These are phyloP conservation scores for Sistotremastrum niveocremeum DNA, from an alignment of 768 basidiomycete species.

Conservation along the genomic window DNA sequence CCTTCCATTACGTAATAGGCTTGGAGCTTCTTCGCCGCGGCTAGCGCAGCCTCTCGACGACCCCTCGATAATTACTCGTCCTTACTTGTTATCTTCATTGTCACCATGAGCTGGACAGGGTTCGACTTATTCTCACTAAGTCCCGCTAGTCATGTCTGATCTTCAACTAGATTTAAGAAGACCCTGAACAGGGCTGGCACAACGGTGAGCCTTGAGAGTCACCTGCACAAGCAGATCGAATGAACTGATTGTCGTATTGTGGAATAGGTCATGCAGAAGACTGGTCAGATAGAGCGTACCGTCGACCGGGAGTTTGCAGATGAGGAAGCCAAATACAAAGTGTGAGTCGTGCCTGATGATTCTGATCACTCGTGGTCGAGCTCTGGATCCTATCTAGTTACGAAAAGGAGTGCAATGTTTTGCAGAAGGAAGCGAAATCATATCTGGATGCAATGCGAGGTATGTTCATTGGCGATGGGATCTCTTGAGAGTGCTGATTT, in stretches of 20 bases:
- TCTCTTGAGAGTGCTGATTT: neutral
- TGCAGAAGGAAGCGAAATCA: conserved; percentile 92
- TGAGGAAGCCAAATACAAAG: conserved; percentile 82
- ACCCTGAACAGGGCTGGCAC: conserved; percentile 85
- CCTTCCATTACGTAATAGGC: too few relatives aligned
- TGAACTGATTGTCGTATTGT: conserved; percentile 4
- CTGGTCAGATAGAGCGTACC: conserved; percentile 93
- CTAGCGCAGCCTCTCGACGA: too few relatives aligned
- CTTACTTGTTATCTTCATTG: neutral
- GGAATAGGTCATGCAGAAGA: conserved; percentile 83
- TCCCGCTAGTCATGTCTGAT: conserved; percentile 4
- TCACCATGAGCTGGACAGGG: conserved; percentile 45
- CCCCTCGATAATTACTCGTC: neutral
- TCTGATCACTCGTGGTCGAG: neutral
- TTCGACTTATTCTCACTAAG: conserved; percentile 12
- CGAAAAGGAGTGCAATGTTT: conserved; percentile 87
- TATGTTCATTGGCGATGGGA: conserved; percentile 22
- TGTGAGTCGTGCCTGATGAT: conserved; percentile 38
- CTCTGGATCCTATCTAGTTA: conserved; percentile 36
- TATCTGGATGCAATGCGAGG: conserved; percentile 93
- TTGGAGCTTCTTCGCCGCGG: too few relatives aligned
- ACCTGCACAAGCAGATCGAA: conserved; percentile 2
- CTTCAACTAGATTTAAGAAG: conserved; percentile 68
- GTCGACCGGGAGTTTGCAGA: conserved; percentile 88
- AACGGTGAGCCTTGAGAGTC: conserved; percentile 37